Percentiles rank a stretch among this genome's conserved stretches.
Evolutionary conservation across 2,329 filamentous ascomycete genomes (phyloP).

Genomic region (Chaetomiaceae sp.): DNA sequence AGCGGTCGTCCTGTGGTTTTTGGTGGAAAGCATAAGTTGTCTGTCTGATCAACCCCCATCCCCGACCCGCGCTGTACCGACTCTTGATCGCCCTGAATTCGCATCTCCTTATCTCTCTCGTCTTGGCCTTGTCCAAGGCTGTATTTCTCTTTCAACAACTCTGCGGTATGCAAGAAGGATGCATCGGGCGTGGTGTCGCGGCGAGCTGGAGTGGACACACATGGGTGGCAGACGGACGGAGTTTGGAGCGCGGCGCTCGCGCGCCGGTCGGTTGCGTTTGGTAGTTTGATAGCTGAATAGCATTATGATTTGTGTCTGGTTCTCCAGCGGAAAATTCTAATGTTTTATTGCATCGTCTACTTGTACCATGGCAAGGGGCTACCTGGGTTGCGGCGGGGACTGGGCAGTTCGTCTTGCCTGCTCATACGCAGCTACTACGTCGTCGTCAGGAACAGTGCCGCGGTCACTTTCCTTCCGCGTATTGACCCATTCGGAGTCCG

Average conservation of each 20-base stretch:
- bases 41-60: too few relatives aligned
- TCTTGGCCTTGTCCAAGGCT: background rate
- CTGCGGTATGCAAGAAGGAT: background rate
- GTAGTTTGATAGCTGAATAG: slow-evolving; percentile 28
- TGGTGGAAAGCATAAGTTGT: too few relatives aligned
- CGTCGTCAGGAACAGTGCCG: slow-evolving; percentile 31
- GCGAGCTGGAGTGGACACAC: slow-evolving; percentile 6
- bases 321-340: too few relatives aligned
- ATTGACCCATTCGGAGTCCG: slow-evolving; percentile 40
- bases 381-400: background rate
- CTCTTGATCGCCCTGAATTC: too few relatives aligned
- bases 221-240: slow-evolving; percentile 11
- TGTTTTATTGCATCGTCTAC: too few relatives aligned
- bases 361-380: background rate
- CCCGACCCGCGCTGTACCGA: too few relatives aligned
- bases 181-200: background rate
- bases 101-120: too few relatives aligned
- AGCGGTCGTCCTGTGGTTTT: too few relatives aligned
- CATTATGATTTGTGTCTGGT: too few relatives aligned
- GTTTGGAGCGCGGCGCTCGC: slow-evolving; percentile 16
- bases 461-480: slow-evolving; percentile 29
- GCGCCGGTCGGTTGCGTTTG: slow-evolving; percentile 7
- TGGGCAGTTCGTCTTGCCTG: background rate
- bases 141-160: background rate
- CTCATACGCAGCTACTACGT: slow-evolving; percentile 27